phyloP scores from a whole-genome alignment of 345 rosid species.

The Nasturtium officinale region DNA sequence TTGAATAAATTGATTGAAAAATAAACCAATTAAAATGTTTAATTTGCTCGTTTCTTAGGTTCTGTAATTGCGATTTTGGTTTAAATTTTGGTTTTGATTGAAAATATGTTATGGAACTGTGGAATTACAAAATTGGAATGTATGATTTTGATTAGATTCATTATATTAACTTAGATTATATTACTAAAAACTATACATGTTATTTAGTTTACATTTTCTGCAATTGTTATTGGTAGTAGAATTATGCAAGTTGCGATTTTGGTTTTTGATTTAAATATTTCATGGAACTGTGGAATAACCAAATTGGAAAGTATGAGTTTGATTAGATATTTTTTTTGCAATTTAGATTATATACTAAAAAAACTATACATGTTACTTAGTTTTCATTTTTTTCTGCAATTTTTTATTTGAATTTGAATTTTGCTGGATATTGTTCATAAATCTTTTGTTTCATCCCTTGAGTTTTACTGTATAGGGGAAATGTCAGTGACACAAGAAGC shows the following conservation, averaged over 20 bases:
- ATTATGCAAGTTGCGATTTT: not conserved
- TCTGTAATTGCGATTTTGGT: no score
- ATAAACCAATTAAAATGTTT: not conserved
- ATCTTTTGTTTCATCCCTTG: not conserved
- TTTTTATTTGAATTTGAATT: not conserved
- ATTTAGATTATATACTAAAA: not conserved
- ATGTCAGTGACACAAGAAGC: slow-evolving; percentile 48
- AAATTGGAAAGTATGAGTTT: not conserved
- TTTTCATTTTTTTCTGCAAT: not conserved
- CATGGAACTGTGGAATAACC: not conserved
- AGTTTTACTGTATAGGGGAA: slow-evolving; percentile 44
- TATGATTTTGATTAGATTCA: not conserved
- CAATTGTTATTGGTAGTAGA: not conserved
- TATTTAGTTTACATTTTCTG: not conserved
- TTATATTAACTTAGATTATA: not conserved
- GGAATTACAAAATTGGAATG: not conserved
- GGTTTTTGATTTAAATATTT: not conserved
- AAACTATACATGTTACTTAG: not conserved
- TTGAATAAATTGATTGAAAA: not conserved
- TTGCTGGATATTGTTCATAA: not conserved
- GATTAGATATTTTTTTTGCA: not conserved
- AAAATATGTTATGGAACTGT: not conserved
- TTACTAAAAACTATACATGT: not conserved
- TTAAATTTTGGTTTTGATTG: not conserved
- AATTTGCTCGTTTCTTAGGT: no score